Base-by-base conservation (phyloP, 257 asterid species). In the Eustoma russellianum region DNA sequence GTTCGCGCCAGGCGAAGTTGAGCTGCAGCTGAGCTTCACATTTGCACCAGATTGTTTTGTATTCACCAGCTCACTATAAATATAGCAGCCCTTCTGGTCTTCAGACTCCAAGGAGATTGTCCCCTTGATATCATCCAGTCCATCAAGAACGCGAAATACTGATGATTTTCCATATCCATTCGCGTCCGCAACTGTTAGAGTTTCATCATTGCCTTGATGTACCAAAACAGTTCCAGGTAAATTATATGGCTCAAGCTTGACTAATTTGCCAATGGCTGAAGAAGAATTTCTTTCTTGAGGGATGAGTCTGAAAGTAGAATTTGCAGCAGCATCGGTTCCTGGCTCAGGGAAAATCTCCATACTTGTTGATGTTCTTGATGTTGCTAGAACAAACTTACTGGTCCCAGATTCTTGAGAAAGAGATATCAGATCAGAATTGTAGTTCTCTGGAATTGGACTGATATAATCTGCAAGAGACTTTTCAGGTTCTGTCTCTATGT, bases 231-330 rank as follows among this genome's bases (percentile, higher is more conserved):
- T 57, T 47, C 95, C 98, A 0, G 98, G 97, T 1, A 65, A 63
- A 56, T 80, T 68, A 61, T 77, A 80, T 1, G 94, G 85, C 54
- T 91, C 97, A 3, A 89, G 72, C 85, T 46, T 63, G 70, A 85
- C 76, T 35, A n/a, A 40, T 55, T 75, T 59, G 2, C 76, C 15
- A 3, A 74, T 84, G 0, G 77, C 60, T 3, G 40, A 57, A 3
- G 83, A 64, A 0, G 66, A 5, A 6, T 14, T 9, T 11, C 11
- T 12, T 38, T 38, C 16, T 2, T 76, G 59, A 6, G 45, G 3
- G 46, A 84, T 35, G 55, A 91, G 74, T 17, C 94, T 67, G 48
- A 87, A 84, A 1, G 96, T 64, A 16, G 95, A 71, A 35, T 51
- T 49, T 6, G 63, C 68, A 6, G 93, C 82, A 18, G 79, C 44